Conservation (phyloP, 345 rosid genomes). For the Linum trigynum region DNA sequence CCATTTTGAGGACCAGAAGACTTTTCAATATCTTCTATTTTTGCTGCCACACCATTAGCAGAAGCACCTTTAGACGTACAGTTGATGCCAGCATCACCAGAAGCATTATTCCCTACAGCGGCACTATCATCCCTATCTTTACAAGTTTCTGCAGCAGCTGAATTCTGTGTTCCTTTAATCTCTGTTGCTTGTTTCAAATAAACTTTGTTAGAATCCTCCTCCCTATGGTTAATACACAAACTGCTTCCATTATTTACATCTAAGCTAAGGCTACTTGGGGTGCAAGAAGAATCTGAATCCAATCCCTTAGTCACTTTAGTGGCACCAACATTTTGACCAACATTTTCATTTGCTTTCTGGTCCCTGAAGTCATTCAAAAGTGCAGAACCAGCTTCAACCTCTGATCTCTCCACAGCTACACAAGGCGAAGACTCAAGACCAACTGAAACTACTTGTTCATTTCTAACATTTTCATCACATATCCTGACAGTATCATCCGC, state of each 20-base stretch:
- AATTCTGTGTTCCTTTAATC: slow-evolving; percentile 29
- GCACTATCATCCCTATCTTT: slow-evolving; percentile 36
- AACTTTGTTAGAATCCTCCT: slow-evolving; percentile 34
- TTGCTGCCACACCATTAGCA: slow-evolving; percentile 23
- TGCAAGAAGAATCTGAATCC: slow-evolving; percentile 61
- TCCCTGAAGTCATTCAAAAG: slow-evolving; percentile 38
- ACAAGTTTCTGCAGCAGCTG: slow-evolving; percentile 32
- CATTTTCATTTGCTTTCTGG: slow-evolving; percentile 33
- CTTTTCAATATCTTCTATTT: slow-evolving; percentile 30
- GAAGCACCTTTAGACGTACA: slow-evolving; percentile 18
- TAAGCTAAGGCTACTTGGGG: slow-evolving; percentile 37
- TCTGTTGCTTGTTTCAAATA: slow-evolving; percentile 28
- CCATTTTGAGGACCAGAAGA: slow-evolving; percentile 36
- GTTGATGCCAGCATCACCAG: slow-evolving; percentile 20
- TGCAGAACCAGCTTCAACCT: slow-evolving; percentile 28
- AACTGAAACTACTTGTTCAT: slow-evolving; percentile 34
- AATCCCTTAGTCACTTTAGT: slow-evolving; percentile 36
- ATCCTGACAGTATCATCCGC: slow-evolving; percentile 32
- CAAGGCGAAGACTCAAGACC: slow-evolving; percentile 29
- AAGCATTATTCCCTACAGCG: slow-evolving; percentile 24
- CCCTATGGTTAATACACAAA: slow-evolving; percentile 28
- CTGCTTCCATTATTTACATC: slow-evolving; percentile 48
- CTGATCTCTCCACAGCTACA: slow-evolving; percentile 28
- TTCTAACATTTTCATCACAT: slow-evolving; percentile 29
- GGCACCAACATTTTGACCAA: slow-evolving; percentile 29